Percentiles rank a stretch among this genome's conserved stretches.
Conservation (phyloP, 176 grass and related monocot species). For the Pontederia paniculata region DNA sequence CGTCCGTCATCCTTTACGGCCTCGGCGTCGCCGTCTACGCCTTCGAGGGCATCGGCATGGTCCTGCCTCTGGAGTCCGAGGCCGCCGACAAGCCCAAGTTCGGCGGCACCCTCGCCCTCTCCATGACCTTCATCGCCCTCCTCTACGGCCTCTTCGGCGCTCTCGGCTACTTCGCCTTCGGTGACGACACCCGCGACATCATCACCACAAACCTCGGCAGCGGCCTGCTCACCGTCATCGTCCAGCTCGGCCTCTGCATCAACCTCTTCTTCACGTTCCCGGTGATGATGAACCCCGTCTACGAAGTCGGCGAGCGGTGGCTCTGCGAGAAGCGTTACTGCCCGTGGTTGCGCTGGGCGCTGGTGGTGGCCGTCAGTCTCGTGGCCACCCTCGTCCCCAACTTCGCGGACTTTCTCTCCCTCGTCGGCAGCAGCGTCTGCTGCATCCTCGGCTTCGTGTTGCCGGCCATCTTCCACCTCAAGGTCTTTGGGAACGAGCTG, state of each 20-base stretch:
- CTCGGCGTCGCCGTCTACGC: slow-evolving; percentile 89
- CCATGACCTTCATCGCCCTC: slow-evolving; percentile 71
- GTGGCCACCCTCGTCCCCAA: slow-evolving; percentile 76
- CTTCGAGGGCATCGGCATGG: slow-evolving; percentile 93
- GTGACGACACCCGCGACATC: slow-evolving; percentile 75
- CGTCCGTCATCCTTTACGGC: slow-evolving; percentile 66
- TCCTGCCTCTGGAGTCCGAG: slow-evolving; percentile 74
- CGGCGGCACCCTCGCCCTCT: slow-evolving; percentile 48
- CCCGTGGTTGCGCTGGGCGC: slow-evolving; percentile 70
- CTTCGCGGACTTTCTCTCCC: slow-evolving; percentile 86
- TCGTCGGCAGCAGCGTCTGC: slow-evolving; percentile 93
- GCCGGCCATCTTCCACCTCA: slow-evolving; percentile 77
- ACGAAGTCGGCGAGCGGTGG: slow-evolving; percentile 83
- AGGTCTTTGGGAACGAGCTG: slow-evolving; percentile 48
- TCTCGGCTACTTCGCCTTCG: slow-evolving; percentile 84
- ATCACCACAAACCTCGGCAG: slow-evolving; percentile 88
- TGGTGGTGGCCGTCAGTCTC: slow-evolving; percentile 53
- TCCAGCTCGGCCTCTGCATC: slow-evolving; percentile 89
- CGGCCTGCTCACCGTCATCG: slow-evolving; percentile 60
- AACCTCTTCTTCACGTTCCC: slow-evolving; percentile 99
- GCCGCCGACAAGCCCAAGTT: slow-evolving; percentile 72
- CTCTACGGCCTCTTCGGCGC: slow-evolving; percentile 88
- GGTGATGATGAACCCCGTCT: slow-evolving; percentile 96
- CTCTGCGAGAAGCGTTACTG: slow-evolving; percentile 58
- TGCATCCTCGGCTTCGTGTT: slow-evolving; percentile 80